Conservation (phyloP, 1,284 basidiomycete genomes). For the Ceratobasidium theobromae region DNA sequence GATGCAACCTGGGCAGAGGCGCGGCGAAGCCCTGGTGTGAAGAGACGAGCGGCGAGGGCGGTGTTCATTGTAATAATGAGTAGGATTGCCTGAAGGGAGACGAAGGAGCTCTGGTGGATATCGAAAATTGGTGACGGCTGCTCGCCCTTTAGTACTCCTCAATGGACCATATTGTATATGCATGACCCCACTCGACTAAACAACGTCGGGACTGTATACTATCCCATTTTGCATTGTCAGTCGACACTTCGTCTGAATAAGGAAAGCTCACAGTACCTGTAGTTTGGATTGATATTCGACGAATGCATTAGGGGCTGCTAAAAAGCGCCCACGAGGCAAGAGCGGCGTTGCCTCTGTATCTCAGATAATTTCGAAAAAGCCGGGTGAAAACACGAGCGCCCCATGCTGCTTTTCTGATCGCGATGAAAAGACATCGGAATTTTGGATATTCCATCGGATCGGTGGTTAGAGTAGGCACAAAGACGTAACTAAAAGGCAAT, state of each 20-base stretch:
- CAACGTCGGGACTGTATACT: slow-evolving; percentile 18
- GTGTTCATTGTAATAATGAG: slow-evolving; percentile 9
- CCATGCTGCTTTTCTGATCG: neutral
- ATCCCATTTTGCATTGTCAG: slow-evolving; percentile 18
- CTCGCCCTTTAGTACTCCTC: slow-evolving; percentile 21
- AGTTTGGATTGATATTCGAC: neutral
- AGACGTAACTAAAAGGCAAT: neutral
- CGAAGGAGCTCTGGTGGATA: neutral
- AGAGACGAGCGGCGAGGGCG: slow-evolving; percentile 22
- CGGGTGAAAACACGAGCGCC: neutral
- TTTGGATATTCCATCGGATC: neutral
- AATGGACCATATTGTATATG: neutral
- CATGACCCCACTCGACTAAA: neutral
- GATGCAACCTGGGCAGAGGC: neutral
- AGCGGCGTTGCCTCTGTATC: slow-evolving; percentile 6
- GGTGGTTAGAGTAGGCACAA: neutral
- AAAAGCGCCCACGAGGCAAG: slow-evolving; percentile 14
- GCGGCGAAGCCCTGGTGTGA: slow-evolving; percentile 17
- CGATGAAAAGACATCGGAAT: neutral
- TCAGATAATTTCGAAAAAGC: neutral
- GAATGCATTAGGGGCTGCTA: neutral
- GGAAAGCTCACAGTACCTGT: neutral
- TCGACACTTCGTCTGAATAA: neutral
- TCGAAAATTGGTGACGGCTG: neutral
- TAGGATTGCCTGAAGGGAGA: neutral